Evolutionary conservation across 2,329 filamentous ascomycete genomes (phyloP).

Genomic region (Monascus ruber): DNA sequence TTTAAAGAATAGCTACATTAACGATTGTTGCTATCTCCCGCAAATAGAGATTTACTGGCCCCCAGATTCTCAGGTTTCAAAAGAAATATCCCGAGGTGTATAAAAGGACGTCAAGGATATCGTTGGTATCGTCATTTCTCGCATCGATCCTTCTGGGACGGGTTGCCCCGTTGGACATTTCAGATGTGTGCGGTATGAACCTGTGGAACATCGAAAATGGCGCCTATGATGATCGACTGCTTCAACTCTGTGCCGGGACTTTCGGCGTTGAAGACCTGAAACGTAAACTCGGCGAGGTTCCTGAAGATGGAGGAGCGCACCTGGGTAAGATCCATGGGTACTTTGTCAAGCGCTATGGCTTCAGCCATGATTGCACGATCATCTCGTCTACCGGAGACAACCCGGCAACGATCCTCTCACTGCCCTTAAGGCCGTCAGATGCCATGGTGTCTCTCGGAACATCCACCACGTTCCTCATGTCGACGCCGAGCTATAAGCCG

Average conservation of each 20-base stretch:
- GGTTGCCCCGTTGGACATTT: constrained; percentile 82
- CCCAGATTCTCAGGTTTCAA: constrained; percentile 83
- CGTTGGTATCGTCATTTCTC: constrained; percentile 88
- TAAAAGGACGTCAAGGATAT: constrained; percentile 68
- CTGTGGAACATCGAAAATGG: constrained; percentile 77
- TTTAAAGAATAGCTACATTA: background rate
- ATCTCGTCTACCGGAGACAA: constrained; percentile 93
- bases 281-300: constrained; percentile 67
- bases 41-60: constrained; percentile 79
- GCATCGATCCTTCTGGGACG: constrained; percentile 78
- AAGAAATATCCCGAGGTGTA: constrained; percentile 73
- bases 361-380: constrained; percentile 62
- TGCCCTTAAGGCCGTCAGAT: constrained; percentile 77
- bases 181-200: constrained; percentile 94
- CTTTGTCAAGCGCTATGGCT: constrained; percentile 68
- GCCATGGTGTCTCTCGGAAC: constrained; percentile 93
- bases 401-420: constrained; percentile 81
- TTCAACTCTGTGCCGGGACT: constrained; percentile 61
- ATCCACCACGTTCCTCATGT: constrained; percentile 95
- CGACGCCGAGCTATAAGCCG: constrained; percentile 79
- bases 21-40: constrained; percentile 1
- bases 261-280: constrained; percentile 55
- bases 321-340: constrained; percentile 68
- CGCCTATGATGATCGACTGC: constrained; percentile 61
- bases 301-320: constrained; percentile 65